A percentile compares a stretch with the other conserved stretches of the same genome.
Conservation (phyloP, 179 eudicot genomes). For the Carnegiea gigantea region DNA sequence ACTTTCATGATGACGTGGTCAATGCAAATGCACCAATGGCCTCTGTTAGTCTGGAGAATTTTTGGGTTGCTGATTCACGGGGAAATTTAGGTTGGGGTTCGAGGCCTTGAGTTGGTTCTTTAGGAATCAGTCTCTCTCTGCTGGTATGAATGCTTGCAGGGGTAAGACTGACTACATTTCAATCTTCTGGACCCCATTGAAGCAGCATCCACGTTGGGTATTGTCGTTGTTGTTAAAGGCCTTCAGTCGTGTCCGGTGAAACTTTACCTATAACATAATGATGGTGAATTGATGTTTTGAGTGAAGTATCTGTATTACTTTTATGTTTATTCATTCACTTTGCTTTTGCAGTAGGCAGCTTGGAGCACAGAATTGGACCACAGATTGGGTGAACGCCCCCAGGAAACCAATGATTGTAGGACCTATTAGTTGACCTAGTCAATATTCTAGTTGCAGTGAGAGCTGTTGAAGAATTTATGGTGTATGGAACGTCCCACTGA, state of each 20-base stretch:
- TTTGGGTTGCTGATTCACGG: not conserved
- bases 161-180: no score
- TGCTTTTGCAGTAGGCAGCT: constrained; percentile 14
- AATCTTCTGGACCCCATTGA: no score
- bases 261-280: not conserved
- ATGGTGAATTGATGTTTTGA: no score
- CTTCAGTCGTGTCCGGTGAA: not conserved
- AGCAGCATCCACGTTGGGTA: no score
- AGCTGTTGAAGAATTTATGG: constrained; percentile 13
- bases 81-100: not conserved
- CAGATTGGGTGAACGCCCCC: constrained; percentile 11
- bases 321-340: not conserved
- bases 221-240: no score
- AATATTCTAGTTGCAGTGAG: constrained; percentile 13
- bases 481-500: constrained; percentile 27
- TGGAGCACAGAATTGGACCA: constrained; percentile 21
- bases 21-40: not conserved
- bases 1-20: constrained; percentile 18
- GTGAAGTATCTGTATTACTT: not conserved
- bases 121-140: no score
- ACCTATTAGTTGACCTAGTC: constrained; percentile 8
- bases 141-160: no score
- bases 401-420: constrained; percentile 4
- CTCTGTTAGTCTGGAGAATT: not conserved
- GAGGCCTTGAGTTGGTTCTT: no score